phyloP scores from a whole-genome alignment of 2,329 filamentous ascomycete genomes.

The Ascochyta pisi region DNA sequence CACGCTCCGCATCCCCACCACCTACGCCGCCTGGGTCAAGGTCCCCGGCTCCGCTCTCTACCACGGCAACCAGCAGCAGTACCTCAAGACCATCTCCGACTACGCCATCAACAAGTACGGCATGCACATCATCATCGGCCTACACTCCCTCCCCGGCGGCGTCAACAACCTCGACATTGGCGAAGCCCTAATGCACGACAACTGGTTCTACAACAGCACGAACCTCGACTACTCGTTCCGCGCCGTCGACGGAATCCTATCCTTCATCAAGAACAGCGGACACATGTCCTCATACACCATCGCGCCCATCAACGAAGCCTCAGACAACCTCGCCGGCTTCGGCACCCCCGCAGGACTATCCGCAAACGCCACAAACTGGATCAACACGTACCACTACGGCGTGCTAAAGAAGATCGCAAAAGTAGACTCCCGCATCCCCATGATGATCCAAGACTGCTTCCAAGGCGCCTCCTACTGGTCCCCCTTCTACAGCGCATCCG shows the following conservation, averaged over 20 bases:
- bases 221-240: constrained; percentile 42
- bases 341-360: constrained; percentile 40
- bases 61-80: constrained; percentile 37
- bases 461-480: constrained; percentile 24
- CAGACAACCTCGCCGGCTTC: constrained; percentile 42
- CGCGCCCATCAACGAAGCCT: constrained; percentile 48
- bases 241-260: constrained; percentile 39
- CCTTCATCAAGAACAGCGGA: constrained; percentile 40
- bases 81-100: constrained; percentile 37
- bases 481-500: not conserved
- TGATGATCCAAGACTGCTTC: constrained; percentile 25
- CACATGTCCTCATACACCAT: constrained; percentile 41
- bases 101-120: constrained; percentile 46
- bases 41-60: constrained; percentile 45
- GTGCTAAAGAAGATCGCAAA: constrained; percentile 25
- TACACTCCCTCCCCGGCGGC: constrained; percentile 41
- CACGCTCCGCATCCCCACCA: constrained; percentile 45
- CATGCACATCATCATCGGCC: constrained; percentile 46
- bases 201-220: constrained; percentile 47
- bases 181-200: constrained; percentile 28
- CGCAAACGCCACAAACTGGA: constrained; percentile 36
- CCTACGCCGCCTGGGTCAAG: constrained; percentile 46
- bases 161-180: constrained; percentile 33
- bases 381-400: constrained; percentile 40
- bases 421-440: constrained; percentile 16